These are phyloP conservation scores for Boechera stricta DNA, from an alignment of 345 rosid genomes.

Conservation along the genomic window DNA sequence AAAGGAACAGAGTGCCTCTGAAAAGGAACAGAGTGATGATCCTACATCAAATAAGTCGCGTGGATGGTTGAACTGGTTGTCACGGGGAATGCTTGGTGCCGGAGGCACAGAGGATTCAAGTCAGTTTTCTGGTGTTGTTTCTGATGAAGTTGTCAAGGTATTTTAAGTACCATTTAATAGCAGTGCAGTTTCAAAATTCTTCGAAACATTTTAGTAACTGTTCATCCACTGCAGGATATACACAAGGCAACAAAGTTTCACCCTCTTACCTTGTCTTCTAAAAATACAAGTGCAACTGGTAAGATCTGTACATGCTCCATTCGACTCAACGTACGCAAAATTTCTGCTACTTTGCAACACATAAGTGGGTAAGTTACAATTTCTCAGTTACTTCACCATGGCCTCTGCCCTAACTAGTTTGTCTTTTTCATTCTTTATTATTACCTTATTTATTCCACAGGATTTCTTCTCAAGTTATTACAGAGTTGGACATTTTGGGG, in stretches of 20 bases:
- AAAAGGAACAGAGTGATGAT: slow-evolving; percentile 66
- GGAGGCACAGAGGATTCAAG: slow-evolving; percentile 94
- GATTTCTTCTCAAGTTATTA: slow-evolving; percentile 53
- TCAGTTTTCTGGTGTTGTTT: slow-evolving; percentile 91
- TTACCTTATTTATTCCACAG: slow-evolving; percentile 49
- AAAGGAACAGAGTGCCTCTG: slow-evolving; percentile 56
- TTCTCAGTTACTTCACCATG: slow-evolving; percentile 11
- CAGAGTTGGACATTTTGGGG: slow-evolving; percentile 59
- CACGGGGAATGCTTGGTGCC: slow-evolving; percentile 99
- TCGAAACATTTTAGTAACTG: slow-evolving; percentile 19
- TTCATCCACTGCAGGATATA: slow-evolving; percentile 66
- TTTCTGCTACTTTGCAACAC: slow-evolving; percentile 61
- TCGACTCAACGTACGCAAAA: slow-evolving; percentile 55
- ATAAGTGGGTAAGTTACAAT: slow-evolving; percentile 48
- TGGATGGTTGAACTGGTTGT: slow-evolving; percentile 97
- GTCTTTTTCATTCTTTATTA: slow-evolving; percentile 22
- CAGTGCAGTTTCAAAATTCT: slow-evolving; percentile 24
- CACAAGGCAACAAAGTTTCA: slow-evolving; percentile 87
- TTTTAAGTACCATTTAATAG: slow-evolving; percentile 21
- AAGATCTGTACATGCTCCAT: slow-evolving; percentile 61
- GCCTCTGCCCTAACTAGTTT: slow-evolving; percentile 4
- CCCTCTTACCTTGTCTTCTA: slow-evolving; percentile 54
- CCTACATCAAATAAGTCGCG: slow-evolving; percentile 62
- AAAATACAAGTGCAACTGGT: slow-evolving; percentile 52
- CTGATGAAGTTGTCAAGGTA: slow-evolving; percentile 97